Evolutionary conservation across 495 filamentous ascomycete genomes (phyloP), one percentile per base, ranked within the genome.

Genomic region (Lindgomyces ingoldianus): DNA sequence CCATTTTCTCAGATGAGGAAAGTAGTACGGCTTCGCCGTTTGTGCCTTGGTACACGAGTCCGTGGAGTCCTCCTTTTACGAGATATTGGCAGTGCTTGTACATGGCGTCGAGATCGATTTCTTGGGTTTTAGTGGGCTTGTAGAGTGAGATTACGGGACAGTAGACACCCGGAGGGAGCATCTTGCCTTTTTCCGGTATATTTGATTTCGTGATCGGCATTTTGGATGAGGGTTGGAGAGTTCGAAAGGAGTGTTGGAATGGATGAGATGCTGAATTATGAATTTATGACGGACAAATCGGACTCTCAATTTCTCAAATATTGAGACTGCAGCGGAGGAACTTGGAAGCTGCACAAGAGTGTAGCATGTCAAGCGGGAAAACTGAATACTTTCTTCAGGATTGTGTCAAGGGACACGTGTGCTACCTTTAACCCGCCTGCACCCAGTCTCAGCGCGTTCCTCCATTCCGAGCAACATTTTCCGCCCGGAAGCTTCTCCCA

Each of bases 201-300:
- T 36, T 19, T 39, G 60, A 54, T 41, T 50, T 53, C 1, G 88
- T 85, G 71, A 88, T 84, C 0, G 83, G 41, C 56, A 59, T 59
- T 9, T 1, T 59, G 56, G 44, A 12, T 1, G 26, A 50, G 18
- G 18, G 19, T 6, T 8, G 19, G 44, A 47, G 44, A 4, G 44
- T 47, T 47, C 14, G 19, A 19, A 16, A 22, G 4, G 6, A n/a
- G 12, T 16, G 19, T 16, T 16, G 4, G 6, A 19, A 14, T 39
- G 33, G 33, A 14, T 14, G 33, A 14, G n/a, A n/a, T n/a, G n/a
- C n/a, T n/a, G n/a, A n/a, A n/a, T n/a, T n/a, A n/a, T n/a, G n/a
- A n/a, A n/a, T n/a, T n/a, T n/a, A n/a, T n/a, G n/a, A n/a, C n/a
- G n/a, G n/a, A n/a, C n/a, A n/a, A n/a, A n/a, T n/a, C n/a, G n/a